Evolutionary conservation across 805 yeast species (phyloP).

Genomic region (Starmerella lactis-condensi): DNA sequence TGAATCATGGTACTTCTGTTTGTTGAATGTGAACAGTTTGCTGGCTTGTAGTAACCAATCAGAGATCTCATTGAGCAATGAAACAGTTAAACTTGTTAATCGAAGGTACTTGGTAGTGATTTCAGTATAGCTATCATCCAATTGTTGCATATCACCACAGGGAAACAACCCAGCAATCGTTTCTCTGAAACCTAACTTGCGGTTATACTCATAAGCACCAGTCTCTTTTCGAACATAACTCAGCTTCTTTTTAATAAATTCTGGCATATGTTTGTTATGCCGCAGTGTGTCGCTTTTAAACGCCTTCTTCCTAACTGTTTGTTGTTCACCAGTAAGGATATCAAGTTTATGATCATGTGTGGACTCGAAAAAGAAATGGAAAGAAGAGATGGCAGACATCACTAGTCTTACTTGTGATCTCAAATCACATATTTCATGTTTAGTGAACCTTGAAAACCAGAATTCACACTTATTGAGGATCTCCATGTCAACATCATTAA

Average conservation of each 20-base stretch:
- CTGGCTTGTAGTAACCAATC: neutral
- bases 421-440: slow-evolving; percentile 17
- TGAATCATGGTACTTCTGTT: neutral
- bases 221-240: slow-evolving; percentile 8
- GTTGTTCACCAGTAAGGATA: no score
- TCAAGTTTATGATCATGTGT: slow-evolving; percentile 4
- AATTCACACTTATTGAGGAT: slow-evolving; percentile 13
- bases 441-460: slow-evolving; percentile 17
- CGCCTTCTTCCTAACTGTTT: no score
- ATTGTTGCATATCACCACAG: no score
- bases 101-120: neutral
- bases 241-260: no score
- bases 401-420: slow-evolving; percentile 13
- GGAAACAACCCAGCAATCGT: no score
- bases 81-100: neutral
- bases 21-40: neutral
- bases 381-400: slow-evolving; percentile 14
- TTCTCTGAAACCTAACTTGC: no score
- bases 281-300: no score
- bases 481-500: slow-evolving; percentile 13
- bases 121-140: no score
- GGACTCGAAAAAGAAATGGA: slow-evolving; percentile 15
- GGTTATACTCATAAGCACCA: slow-evolving; percentile 9
- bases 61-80: neutral
- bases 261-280: no score